These are phyloP conservation scores for Odonthalia washingtoniensis DNA, from an alignment of 31 red algal genomes.

Conservation along the genomic window DNA sequence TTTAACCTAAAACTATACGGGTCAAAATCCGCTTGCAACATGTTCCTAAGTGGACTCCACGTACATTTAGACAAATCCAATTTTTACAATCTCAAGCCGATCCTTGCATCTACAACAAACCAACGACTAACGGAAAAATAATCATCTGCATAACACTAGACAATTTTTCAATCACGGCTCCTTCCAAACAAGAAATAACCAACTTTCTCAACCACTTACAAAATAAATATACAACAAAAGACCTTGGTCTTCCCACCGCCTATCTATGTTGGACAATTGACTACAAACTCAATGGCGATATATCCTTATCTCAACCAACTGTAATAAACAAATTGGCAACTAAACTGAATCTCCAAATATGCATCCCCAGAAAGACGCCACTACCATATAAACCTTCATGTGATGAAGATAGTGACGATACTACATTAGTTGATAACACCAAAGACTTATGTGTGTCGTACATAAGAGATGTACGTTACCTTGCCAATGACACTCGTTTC, in stretches of 20 bases:
- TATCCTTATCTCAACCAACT: constrained; percentile 13
- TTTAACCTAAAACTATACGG: constrained; percentile 17
- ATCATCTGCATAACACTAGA: constrained; percentile 8
- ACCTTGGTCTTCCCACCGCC: background rate
- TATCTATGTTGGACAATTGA: background rate
- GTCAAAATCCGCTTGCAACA: background rate
- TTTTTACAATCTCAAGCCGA: constrained; percentile 6
- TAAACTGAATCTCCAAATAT: background rate
- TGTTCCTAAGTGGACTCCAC: background rate
- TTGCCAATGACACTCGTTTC: constrained; percentile 11
- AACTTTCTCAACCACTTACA: background rate
- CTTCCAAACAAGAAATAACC: background rate
- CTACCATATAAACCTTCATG: background rate
- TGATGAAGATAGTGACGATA: background rate
- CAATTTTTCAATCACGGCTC: background rate
- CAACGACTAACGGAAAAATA: background rate
- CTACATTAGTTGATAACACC: background rate
- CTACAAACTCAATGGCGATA: background rate
- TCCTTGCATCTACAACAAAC: background rate
- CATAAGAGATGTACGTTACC: no score
- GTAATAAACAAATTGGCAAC: background rate
- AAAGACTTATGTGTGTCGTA: background rate
- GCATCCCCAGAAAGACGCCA: background rate
- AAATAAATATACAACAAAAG: no score
- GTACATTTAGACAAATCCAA: background rate